Conservation (phyloP, 306 rosid genomes). For the Neltuma alba region DNA sequence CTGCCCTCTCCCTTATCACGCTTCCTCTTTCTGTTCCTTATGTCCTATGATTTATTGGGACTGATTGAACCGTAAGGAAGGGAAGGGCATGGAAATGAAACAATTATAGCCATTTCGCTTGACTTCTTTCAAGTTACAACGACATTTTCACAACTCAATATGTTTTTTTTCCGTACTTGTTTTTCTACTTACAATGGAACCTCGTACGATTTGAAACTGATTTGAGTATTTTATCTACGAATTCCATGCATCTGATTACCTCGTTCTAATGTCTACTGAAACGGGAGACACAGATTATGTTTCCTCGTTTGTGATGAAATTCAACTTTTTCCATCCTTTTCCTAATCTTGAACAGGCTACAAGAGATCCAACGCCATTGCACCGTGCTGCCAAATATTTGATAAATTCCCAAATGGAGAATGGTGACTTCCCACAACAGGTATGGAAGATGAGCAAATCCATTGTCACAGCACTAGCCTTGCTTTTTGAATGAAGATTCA, state of each 20-base stretch:
- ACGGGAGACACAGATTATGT: not conserved
- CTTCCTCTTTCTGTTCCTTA: not conserved
- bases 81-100: not conserved
- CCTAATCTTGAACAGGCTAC: slow-evolving; percentile 50
- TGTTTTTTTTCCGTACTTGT: not conserved
- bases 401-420: slow-evolving; percentile 83
- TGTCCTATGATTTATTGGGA: not conserved
- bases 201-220: not conserved
- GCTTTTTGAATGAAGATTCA: not conserved
- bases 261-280: not conserved
- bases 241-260: not conserved
- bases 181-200: not conserved
- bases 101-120: not conserved
- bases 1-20: not conserved
- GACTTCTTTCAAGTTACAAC: not conserved
- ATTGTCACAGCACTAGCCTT: not conserved
- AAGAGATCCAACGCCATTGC: slow-evolving; percentile 77
- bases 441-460: slow-evolving; percentile 31
- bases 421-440: slow-evolving; percentile 92
- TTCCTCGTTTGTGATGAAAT: not conserved
- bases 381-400: slow-evolving; percentile 70
- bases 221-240: not conserved
- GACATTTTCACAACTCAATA: not conserved
- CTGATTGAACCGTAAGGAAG: not conserved
- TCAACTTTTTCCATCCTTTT: not conserved